Conservation (phyloP, 495 filamentous ascomycete genomes). For the Aeminium ludgeri region DNA sequence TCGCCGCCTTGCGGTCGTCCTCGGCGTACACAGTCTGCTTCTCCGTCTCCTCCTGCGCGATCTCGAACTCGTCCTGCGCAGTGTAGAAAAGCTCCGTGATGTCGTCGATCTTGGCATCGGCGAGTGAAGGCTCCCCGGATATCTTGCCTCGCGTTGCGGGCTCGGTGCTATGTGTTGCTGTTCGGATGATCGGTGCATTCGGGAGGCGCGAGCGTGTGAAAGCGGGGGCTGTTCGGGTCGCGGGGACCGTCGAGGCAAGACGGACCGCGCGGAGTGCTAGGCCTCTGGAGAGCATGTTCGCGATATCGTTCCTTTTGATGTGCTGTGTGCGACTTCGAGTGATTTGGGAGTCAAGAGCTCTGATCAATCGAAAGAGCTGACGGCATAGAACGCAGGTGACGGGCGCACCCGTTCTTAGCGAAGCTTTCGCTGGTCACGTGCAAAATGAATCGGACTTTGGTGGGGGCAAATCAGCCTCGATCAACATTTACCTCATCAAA, state of each 20-base stretch:
- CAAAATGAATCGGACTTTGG: too few relatives aligned
- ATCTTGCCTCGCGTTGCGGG: too few relatives aligned
- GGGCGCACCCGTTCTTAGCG: too few relatives aligned
- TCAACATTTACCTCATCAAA: too few relatives aligned
- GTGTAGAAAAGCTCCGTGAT: conserved; percentile 32
- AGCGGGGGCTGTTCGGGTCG: neutral
- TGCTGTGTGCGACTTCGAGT: neutral
- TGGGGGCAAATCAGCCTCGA: too few relatives aligned
- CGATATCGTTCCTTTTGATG: neutral
- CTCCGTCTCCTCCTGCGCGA: conserved; percentile 38
- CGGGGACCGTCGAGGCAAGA: neutral
- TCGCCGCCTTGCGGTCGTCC: conserved; percentile 35
- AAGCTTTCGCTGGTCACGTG: too few relatives aligned
- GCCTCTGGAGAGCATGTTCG: conserved; percentile 3
- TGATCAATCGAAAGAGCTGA: too few relatives aligned
- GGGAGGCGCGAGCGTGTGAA: neutral
- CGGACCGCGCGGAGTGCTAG: conserved; percentile 8
- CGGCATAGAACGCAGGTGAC: too few relatives aligned
- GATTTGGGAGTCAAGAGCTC: neutral
- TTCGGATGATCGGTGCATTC: neutral
- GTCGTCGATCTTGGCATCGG: conserved; percentile 29
- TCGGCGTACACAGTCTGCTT: conserved; percentile 37
- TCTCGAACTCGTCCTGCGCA: conserved; percentile 39
- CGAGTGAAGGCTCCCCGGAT: conserved; percentile 5
- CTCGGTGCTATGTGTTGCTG: neutral